Base-by-base conservation (phyloP, 495 filamentous ascomycete species). In the Daldinia decipiens region DNA sequence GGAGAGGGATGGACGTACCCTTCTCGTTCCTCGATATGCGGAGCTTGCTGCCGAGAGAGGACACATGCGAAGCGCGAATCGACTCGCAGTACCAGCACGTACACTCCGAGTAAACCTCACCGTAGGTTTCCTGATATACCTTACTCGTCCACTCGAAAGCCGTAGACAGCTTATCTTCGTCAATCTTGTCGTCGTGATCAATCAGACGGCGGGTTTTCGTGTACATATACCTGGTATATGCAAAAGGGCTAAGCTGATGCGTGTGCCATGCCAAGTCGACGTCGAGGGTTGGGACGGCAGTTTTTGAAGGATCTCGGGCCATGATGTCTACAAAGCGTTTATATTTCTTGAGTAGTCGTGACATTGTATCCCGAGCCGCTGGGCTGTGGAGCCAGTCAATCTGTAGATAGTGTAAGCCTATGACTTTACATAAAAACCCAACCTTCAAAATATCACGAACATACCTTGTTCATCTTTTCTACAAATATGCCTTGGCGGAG, bases 11-110 rank as follows among this genome's bases (percentile, higher is more conserved):
- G 70, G 51, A 63, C 63, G 19, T 74, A 82, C 81, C 69, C 56
- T 83, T 84, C 62, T 85, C 82, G 19, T 81, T 79, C 54, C 79
- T 81, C 26, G 81, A 83, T 1, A 82, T 59, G 13, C 80, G 75
- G 8, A 86, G 74, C 9, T 79, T 53, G 50, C 75, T 78, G 19
- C 77, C 78, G 21, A 85, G 36, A 5, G 78, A 65, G 21, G 84
- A 86, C 34, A 84, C 82, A 76, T 91, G 87, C 9, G 86, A 78
- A 38, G 87, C 86, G 12, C 93, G 89, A 66, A 91, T 87, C 21
- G 90, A 76, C 74, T 95, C 93, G 80, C 93, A 97, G 76, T 93
- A 94, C 92, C 93, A 97, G 79, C 93, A 97, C 4, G 89, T 93
- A 75, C 93, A 97, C 77, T 92, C 90, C 31, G 86, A 90, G 78